Evolutionary conservation across 2,329 filamentous ascomycete genomes (phyloP).

Genomic region (Leptographium lundbergii): DNA sequence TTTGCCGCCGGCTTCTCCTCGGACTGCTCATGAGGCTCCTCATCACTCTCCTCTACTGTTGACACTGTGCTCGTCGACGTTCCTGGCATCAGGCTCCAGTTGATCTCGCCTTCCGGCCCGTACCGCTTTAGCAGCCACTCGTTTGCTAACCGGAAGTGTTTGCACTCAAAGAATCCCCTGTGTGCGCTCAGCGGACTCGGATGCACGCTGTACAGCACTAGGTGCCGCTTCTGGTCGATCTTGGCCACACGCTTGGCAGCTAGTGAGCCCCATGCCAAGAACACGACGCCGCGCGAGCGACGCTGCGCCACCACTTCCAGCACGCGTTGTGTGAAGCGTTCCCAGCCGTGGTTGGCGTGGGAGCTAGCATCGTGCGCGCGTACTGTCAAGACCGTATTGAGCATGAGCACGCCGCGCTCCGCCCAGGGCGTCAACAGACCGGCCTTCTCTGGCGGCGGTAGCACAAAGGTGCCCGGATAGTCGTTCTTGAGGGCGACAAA

Average conservation of each 20-base stretch:
- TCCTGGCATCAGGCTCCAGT: slow-evolving; percentile 56
- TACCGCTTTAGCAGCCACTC: slow-evolving; percentile 73
- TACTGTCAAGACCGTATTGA: slow-evolving; percentile 93
- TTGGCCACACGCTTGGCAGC: slow-evolving; percentile 68
- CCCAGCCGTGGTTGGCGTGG: slow-evolving; percentile 82
- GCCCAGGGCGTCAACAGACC: slow-evolving; percentile 90
- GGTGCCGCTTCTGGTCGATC: slow-evolving; percentile 61
- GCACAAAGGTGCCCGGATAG: slow-evolving; percentile 66
- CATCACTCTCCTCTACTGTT: slow-evolving; percentile 9
- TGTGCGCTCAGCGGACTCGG: slow-evolving; percentile 83
- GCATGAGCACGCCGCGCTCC: slow-evolving; percentile 77
- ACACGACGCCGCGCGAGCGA: slow-evolving; percentile 73
- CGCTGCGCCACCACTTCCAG: slow-evolving; percentile 77
- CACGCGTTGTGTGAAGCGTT: slow-evolving; percentile 79
- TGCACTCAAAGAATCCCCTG: slow-evolving; percentile 71
- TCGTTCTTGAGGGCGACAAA: slow-evolving; percentile 80
- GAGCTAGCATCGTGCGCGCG: slow-evolving; percentile 78
- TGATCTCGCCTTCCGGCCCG: slow-evolving; percentile 66
- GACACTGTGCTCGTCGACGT: slow-evolving; percentile 12
- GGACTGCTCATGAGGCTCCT: slow-evolving; percentile 9
- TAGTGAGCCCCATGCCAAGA: slow-evolving; percentile 84
- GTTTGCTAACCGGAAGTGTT: slow-evolving; percentile 71
- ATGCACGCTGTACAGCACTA: slow-evolving; percentile 78
- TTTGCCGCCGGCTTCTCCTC: slow-evolving; percentile 12
- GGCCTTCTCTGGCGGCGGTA: slow-evolving; percentile 62